Conservation (phyloP, 331 rosid species). For the Acacia pycnantha region DNA sequence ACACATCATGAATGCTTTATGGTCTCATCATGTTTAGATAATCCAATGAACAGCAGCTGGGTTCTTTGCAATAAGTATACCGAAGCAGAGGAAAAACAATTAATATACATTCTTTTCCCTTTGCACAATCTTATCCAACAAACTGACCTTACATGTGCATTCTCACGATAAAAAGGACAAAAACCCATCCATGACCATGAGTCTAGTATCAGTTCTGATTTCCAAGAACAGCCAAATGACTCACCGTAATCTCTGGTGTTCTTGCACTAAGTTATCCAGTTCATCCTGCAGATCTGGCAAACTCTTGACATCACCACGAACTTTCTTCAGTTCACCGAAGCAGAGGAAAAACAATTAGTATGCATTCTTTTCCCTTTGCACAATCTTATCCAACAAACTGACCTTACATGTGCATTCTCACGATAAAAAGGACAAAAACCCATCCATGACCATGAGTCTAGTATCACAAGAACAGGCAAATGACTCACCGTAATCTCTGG, state of each 20-base stretch:
- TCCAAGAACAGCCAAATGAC: constrained; percentile 33
- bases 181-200: constrained; percentile 1
- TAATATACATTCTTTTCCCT: background rate
- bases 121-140: background rate
- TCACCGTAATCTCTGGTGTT: constrained; percentile 70
- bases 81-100: background rate
- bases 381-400: background rate
- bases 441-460: background rate
- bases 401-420: background rate
- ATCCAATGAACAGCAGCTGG: background rate
- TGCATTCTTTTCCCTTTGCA: background rate
- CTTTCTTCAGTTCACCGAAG: constrained; percentile 44
- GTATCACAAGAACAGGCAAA: constrained; percentile 27
- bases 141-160: background rate
- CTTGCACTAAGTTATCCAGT: constrained; percentile 64
- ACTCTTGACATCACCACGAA: constrained; percentile 40
- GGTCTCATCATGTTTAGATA: constrained; percentile 21
- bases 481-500: constrained; percentile 67
- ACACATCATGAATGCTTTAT: constrained; percentile 21
- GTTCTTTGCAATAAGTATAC: background rate
- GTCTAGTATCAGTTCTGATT: constrained; percentile 18
- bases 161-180: background rate
- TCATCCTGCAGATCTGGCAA: constrained; percentile 63
- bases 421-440: background rate
- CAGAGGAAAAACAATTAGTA: background rate